Percentiles rank a stretch among this genome's conserved stretches.
These are phyloP conservation scores for Phlebopus sp. DNA, from an alignment of 1,284 basidiomycete genomes.

Conservation along the genomic window DNA sequence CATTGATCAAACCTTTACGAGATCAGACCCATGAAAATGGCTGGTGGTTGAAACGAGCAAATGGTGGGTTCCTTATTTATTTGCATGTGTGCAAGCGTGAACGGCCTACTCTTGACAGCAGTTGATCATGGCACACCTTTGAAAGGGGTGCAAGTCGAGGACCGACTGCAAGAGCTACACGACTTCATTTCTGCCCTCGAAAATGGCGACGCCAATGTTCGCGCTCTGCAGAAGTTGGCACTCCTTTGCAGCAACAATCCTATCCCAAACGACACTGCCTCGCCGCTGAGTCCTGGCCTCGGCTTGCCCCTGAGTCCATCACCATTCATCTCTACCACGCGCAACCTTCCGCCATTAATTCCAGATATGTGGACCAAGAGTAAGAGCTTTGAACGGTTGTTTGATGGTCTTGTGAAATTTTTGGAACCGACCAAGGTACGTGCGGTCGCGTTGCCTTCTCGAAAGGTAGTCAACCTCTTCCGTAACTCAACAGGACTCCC, in stretches of 20 bases:
- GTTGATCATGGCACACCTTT: constrained; percentile 46
- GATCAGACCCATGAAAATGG: constrained; percentile 61
- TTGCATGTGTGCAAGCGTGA: constrained; percentile 3
- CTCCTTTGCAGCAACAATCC: constrained; percentile 60
- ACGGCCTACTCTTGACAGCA: constrained; percentile 37
- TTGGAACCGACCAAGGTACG: constrained; percentile 57
- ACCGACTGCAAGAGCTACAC: constrained; percentile 49
- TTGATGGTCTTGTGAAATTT: constrained; percentile 58
- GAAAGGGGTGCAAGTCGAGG: constrained; percentile 36
- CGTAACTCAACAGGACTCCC: constrained; percentile 45
- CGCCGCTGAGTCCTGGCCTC: constrained; percentile 42
- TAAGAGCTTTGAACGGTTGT: constrained; percentile 63
- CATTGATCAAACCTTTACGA: constrained; percentile 63
- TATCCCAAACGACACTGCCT: constrained; percentile 40
- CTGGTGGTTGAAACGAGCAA: constrained; percentile 76
- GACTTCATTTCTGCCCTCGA: constrained; percentile 52
- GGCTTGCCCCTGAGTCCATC: constrained; percentile 47
- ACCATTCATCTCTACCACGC: constrained; percentile 41
- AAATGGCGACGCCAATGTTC: constrained; percentile 47
- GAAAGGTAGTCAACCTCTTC: constrained; percentile 1
- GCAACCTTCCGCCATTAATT: constrained; percentile 42
- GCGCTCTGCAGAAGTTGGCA: constrained; percentile 58
- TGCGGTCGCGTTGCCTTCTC: constrained; percentile 7
- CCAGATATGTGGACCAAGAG: constrained; percentile 64
- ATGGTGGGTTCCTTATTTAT: constrained; percentile 39